Evolutionary conservation across 2,329 filamentous ascomycete genomes (phyloP), one percentile per base, ranked within the genome.

Genomic region (Pseudopithomyces maydicus): DNA sequence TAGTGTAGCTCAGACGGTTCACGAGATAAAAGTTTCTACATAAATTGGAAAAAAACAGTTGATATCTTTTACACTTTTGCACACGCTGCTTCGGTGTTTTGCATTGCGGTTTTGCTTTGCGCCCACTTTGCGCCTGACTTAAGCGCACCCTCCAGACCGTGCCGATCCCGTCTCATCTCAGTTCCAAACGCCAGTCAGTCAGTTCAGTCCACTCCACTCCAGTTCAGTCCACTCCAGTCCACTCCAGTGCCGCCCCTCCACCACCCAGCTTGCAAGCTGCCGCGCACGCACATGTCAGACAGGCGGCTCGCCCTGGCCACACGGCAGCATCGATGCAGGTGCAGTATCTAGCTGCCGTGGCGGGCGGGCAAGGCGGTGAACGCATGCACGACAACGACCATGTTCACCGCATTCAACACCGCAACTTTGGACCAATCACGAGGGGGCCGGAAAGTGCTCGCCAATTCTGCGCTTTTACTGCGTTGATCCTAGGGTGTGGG

Each of bases 41-140:
- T 49, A 66, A 70, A 70, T 70, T 69, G 63, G 62, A 64, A 62
- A 64, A 64, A 62, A 64, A 64, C 59, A 64, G 49, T 64, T 62
- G 42, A 64, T 64, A 64, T 59, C 46, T 55, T 55, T 20, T 55
- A 23, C 41, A 14, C 41, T 11, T 5, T 11, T 20, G 15, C 38
- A n/a, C n/a, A n/a, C n/a, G n/a, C n/a, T n/a, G n/a, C n/a, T n/a
- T n/a, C n/a, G n/a, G n/a, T n/a, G n/a, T n/a, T n/a, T n/a, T n/a
- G n/a, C n/a, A n/a, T n/a, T n/a, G n/a, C n/a, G n/a, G n/a, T n/a
- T n/a, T n/a, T n/a, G n/a, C n/a, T n/a, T n/a, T 17, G 15, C 17
- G 11, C 8, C 17, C 19, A 10, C 17, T 20, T 41, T 17, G 8
- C 19, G 8, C 5, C 17, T 41, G 11, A n/a, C 41, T 12, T 43